phyloP scores from a whole-genome alignment of 306 rosid genomes.

The Dalbergia cochinchinensis region DNA sequence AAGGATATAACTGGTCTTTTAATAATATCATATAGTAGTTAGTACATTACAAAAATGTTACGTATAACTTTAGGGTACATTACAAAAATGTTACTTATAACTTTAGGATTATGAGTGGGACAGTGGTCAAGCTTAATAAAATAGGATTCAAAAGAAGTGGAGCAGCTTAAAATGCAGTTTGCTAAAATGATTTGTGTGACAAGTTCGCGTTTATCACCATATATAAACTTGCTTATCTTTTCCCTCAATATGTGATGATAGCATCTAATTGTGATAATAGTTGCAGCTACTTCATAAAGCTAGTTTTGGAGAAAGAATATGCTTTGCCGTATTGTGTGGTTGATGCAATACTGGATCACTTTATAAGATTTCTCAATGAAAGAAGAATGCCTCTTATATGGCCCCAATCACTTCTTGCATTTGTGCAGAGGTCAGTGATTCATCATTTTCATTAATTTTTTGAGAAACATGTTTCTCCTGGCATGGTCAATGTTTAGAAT shows the following conservation, averaged over 20 bases:
- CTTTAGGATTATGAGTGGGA: background rate
- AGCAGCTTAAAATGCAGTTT: background rate
- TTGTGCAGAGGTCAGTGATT: conserved; percentile 78
- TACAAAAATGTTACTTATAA: background rate
- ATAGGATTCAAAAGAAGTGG: background rate
- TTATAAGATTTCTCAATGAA: conserved; percentile 80
- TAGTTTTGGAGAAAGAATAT: conserved; percentile 89
- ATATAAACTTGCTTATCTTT: background rate
- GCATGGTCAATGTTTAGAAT: background rate
- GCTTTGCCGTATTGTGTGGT: conserved; percentile 86
- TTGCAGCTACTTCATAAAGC: conserved; percentile 92
- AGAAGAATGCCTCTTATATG: conserved; percentile 90
- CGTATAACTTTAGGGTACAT: background rate
- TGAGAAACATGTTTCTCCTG: background rate
- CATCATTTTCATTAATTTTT: conserved; percentile 22
- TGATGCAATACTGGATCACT: conserved; percentile 79
- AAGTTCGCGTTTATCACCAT: background rate
- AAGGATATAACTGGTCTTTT: too few species aligned
- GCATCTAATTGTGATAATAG: conserved; percentile 35
- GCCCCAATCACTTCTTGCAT: conserved; percentile 96
- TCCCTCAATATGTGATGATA: background rate
- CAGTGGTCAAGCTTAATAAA: background rate
- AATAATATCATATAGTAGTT: background rate
- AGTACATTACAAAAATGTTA: background rate
- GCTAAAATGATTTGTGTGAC: conserved; percentile 10